These are phyloP conservation scores for Prunus salicina DNA, from an alignment of 306 rosid species.

Conservation along the genomic window DNA sequence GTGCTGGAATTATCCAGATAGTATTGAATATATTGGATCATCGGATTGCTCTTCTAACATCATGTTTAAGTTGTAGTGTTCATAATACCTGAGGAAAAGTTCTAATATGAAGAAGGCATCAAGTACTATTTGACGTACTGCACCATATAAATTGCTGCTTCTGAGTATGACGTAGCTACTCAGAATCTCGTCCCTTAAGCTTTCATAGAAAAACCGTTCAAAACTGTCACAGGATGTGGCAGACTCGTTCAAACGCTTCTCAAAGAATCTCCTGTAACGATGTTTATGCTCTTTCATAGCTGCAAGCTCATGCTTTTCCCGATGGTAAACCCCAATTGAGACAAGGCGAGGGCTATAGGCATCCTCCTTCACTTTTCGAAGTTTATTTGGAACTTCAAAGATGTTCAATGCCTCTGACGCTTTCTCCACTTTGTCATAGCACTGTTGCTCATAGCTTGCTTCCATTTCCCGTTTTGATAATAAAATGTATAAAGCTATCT, in stretches of 20 bases:
- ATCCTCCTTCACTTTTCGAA: constrained; percentile 3
- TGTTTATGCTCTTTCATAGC: constrained; percentile 30
- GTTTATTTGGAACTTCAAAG: constrained; percentile 5
- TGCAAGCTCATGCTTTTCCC: not conserved
- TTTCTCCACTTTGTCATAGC: not conserved
- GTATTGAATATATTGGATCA: not conserved
- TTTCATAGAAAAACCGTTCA: not conserved
- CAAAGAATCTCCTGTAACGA: constrained; percentile 9
- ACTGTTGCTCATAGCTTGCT: accelerated
- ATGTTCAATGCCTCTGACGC: not conserved
- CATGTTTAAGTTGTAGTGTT: not conserved
- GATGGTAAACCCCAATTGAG: constrained; percentile 28
- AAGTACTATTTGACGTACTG: constrained; percentile 4
- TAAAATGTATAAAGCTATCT: too few relatives aligned
- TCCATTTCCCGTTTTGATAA: not conserved
- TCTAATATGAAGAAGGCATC: constrained; percentile 43
- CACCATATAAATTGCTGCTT: too few relatives aligned
- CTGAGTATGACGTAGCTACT: too few relatives aligned
- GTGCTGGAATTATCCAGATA: not conserved
- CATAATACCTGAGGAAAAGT: constrained; percentile 14
- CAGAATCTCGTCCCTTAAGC: not conserved
- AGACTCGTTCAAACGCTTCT: constrained; percentile 5
- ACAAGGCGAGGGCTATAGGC: constrained; percentile 17
- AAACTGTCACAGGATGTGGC: too few relatives aligned
- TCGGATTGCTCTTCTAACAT: not conserved